Evolutionary conservation across 2,329 filamentous ascomycete species (phyloP), one percentile per base, ranked within the genome.

Genomic region (Xylariaceae sp.): DNA sequence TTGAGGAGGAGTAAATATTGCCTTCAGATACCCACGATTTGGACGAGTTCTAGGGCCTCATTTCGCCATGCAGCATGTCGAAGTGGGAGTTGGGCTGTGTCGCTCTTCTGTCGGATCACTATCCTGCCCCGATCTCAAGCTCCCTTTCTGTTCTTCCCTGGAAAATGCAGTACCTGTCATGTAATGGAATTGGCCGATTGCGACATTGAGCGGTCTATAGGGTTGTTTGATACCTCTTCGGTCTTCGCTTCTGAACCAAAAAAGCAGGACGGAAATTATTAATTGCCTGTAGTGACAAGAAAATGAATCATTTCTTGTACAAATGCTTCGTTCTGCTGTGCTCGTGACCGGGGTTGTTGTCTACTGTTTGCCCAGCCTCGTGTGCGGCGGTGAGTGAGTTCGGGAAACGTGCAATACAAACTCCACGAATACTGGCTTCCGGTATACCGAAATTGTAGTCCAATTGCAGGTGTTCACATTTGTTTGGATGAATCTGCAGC

Each of bases 1-100:
- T 82, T 57, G 86, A 89, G 75, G 85, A 88, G 73, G 87, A 88
- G 70, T 75, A 76, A 59, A 52, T 42, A 41, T 46, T 12, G 14
- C 7, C 39, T n/a, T 40, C 27, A 31, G 42, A 49, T 49, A 49
- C 40, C 46, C 40, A 36, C 33, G 14, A 17, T 35, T 22, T 17
- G 42, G 27, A 35, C 14, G 39, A 5, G 12, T 12, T 12, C 5
- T 17, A n/a, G 15, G 11, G 19, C 18, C 15, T 17, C 12, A 18
- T 3, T 19, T 17, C 39, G 14, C 12, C 4, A 12, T 14, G 18
- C 39, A 41, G 18, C 42, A 33, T 48, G 47, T 52, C 45, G 43
- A 50, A 49, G 50, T 52, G 51, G 49, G 48, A 47, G 45, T 48
- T 44, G 47, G 46, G 51, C 47, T 54, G 44, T 48, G 46, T 51